Percentiles rank a stretch among this genome's conserved stretches.
Evolutionary conservation across 768 basidiomycete species (phyloP).

Genomic region (Trametes cubensis): DNA sequence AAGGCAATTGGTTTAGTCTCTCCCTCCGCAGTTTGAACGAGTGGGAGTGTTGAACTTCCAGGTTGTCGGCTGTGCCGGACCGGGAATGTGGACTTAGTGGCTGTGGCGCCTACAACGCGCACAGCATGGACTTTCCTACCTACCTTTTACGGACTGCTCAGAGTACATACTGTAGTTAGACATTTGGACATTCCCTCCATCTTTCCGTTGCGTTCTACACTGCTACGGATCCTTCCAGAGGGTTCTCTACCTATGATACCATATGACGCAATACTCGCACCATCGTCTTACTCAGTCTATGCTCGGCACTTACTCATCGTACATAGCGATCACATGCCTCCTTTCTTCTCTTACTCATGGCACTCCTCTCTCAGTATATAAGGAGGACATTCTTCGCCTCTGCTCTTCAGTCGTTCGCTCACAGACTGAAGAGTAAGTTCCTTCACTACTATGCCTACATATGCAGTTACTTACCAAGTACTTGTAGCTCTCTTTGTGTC

Average conservation of each 20-base stretch:
- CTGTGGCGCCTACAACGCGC: neutral
- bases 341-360: conserved; percentile 2
- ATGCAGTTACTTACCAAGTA: neutral
- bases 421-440: neutral
- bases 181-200: neutral
- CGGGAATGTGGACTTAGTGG: neutral
- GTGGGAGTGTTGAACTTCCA: conserved; percentile 17
- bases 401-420: neutral
- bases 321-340: neutral
- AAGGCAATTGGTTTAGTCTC: conserved; percentile 1
- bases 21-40: conserved; percentile 8
- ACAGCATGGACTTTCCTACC: neutral
- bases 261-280: neutral
- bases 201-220: neutral
- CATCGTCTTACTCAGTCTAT: neutral
- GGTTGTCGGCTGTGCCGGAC: neutral
- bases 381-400: conserved; percentile 5
- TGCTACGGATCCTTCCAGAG: neutral
- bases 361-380: conserved; percentile 1
- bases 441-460: neutral
- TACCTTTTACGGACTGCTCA: neutral
- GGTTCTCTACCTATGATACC: neutral
- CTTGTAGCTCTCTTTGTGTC: neutral
- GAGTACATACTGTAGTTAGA: neutral
- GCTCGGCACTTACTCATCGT: neutral